A percentile compares a stretch with the other conserved stretches of the same genome.
These are phyloP conservation scores for Juncus effusus DNA, from an alignment of 176 grass and related monocot species.

Conservation along the genomic window DNA sequence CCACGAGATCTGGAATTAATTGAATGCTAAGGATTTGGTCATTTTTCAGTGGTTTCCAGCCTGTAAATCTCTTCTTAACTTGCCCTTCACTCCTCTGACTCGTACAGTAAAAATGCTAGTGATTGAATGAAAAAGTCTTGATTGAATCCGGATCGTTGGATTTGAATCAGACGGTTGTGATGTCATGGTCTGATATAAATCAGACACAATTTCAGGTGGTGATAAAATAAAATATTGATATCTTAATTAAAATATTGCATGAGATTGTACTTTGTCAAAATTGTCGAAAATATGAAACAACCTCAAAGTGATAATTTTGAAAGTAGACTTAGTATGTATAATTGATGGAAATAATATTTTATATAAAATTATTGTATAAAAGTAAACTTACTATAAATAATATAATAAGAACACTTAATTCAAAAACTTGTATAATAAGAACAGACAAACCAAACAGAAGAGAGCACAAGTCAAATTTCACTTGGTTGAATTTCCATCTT, in stretches of 20 bases:
- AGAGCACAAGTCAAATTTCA: too few relatives aligned
- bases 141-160: background rate
- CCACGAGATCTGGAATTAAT: constrained; percentile 22
- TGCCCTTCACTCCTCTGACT: constrained; percentile 12
- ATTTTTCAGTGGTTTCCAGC: constrained; percentile 4
- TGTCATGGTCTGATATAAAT: constrained; percentile 7
- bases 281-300: too few relatives aligned
- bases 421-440: too few relatives aligned
- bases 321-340: too few relatives aligned
- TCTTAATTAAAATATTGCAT: background rate
- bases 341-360: too few relatives aligned
- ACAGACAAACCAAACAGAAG: too few relatives aligned
- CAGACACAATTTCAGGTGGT: constrained; percentile 5
- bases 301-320: too few relatives aligned
- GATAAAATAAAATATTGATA: background rate
- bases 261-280: too few relatives aligned
- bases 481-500: constrained; percentile 9
- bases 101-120: background rate
- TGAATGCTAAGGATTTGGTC: constrained; percentile 16
- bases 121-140: background rate
- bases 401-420: too few relatives aligned
- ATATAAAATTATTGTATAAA: too few relatives aligned
- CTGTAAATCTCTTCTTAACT: background rate
- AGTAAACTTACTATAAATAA: too few relatives aligned
- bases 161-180: constrained; percentile 2